Conservation (phyloP, 495 filamentous ascomycete species). For the Neurospora intermedia region DNA sequence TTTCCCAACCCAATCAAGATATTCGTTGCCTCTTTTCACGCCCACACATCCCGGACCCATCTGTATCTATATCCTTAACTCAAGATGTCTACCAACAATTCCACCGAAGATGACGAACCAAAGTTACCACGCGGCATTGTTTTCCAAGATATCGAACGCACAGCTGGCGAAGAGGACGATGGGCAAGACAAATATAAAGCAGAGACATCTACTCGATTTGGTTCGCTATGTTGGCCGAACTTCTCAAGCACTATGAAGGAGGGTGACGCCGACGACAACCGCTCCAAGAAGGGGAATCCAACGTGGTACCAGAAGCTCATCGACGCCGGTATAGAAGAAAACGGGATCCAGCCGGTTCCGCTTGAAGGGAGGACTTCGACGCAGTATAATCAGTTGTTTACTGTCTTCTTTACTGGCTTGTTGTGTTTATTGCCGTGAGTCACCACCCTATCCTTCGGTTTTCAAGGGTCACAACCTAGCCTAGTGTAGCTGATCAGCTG, state of each 20-base stretch:
- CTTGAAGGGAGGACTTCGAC: conserved; percentile 39
- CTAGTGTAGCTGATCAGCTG: background rate
- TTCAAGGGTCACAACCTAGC: background rate
- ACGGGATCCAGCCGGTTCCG: conserved; percentile 44
- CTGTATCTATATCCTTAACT: background rate
- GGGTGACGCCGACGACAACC: conserved; percentile 23
- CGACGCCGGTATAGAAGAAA: conserved; percentile 38
- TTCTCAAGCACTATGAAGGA: conserved; percentile 6
- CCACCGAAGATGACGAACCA: background rate
- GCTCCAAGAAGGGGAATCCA: conserved; percentile 18
- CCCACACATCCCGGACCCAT: background rate
- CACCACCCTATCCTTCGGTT: background rate
- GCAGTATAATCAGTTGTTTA: conserved; percentile 41
- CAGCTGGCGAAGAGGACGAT: background rate
- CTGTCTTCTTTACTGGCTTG: conserved; percentile 34
- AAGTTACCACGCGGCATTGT: background rate
- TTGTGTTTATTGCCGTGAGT: conserved; percentile 35
- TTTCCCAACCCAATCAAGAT: background rate
- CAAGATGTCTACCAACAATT: background rate
- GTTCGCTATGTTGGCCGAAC: background rate
- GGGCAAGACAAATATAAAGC: background rate
- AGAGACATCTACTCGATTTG: background rate
- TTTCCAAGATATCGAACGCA: background rate
- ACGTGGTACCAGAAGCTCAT: conserved; percentile 32
- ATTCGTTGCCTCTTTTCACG: background rate